Base-by-base conservation (phyloP, 2,329 filamentous ascomycete genomes). In the Clarireedia paspali region DNA sequence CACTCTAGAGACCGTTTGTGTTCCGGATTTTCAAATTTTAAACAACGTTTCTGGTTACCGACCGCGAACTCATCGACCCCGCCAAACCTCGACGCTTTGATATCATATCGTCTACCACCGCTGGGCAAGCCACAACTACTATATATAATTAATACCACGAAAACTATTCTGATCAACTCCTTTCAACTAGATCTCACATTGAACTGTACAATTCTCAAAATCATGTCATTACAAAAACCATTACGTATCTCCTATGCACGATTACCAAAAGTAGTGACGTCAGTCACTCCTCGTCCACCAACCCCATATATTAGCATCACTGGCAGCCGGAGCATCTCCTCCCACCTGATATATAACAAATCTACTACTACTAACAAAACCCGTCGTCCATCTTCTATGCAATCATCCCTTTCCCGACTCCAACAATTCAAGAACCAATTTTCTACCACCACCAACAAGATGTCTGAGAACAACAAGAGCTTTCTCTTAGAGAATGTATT, bases 401-500 rank as follows among this genome's bases (percentile, higher is more conserved):
- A 48, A 30, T 17, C 15, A 48, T 7, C 47, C 27, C 47, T 10
- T 23, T 39, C 30, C 7, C 47, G 40, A 45, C 26, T 39, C 10
- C 36, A 50, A 26, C 30, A 55, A 27, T 26, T 10, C 17, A 14
- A 14, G 15, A 34, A 40, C 5, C 14, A 54, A 20, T 50, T 55
- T 12, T 50, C 53, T n/a, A 50, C 47, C 15, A 39, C 50, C 23
- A 27, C 38, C 23, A 27, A 17, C 26, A 62, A 56, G 20, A 64
- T 64, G 62, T 63, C 64, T 52, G 48, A 61, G 38, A 54, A 59
- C 24, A 67, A 66, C 50, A 60, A 62, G 2, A 59, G 62, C 15
- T 66, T 67, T 46, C 53, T 63, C 42, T 55, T 65, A 6, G 59
- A 57, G 42, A 56, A 64, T n/a, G 63, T 66, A n/a, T 66, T 66